phyloP scores from a whole-genome alignment of 2,329 filamentous ascomycete species.

The Didymella pomorum region DNA sequence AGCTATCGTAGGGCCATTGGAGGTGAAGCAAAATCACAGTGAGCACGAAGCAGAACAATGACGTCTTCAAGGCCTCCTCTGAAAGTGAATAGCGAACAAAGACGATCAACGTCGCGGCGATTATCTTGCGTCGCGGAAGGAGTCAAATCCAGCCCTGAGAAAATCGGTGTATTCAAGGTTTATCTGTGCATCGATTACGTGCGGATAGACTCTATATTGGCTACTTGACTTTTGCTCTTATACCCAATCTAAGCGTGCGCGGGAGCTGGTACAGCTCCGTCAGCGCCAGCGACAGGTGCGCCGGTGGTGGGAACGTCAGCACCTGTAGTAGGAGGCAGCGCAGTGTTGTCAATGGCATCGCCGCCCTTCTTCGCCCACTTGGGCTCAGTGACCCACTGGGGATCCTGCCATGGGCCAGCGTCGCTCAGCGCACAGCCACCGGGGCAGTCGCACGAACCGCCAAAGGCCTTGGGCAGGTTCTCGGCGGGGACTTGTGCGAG shows the following conservation, averaged over 20 bases:
- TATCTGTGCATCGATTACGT: neutral
- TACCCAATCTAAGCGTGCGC: constrained; percentile 19
- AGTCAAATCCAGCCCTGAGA: neutral
- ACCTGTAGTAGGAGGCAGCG: constrained; percentile 35
- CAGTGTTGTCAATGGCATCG: constrained; percentile 45
- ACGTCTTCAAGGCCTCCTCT: neutral
- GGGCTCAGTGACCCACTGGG: constrained; percentile 69
- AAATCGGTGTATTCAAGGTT: neutral
- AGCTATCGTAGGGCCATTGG: neutral
- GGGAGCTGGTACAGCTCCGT: constrained; percentile 22
- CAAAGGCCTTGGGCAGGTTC: constrained; percentile 87
- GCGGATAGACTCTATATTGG: neutral
- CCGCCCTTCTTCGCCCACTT: constrained; percentile 56
- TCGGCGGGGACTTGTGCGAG: constrained; percentile 84
- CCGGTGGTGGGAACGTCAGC: constrained; percentile 24
- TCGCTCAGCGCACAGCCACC: constrained; percentile 89
- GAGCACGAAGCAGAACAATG: neutral
- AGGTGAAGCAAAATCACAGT: neutral
- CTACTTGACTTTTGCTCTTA: neutral
- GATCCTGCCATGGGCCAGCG: constrained; percentile 85
- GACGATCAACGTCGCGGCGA: neutral
- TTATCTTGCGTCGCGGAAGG: no score
- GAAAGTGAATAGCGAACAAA: constrained; percentile 2
- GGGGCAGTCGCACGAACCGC: constrained; percentile 80
- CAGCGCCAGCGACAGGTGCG: constrained; percentile 24